Conservation (phyloP, 495 filamentous ascomycete genomes). For the Penicillium canariense region DNA sequence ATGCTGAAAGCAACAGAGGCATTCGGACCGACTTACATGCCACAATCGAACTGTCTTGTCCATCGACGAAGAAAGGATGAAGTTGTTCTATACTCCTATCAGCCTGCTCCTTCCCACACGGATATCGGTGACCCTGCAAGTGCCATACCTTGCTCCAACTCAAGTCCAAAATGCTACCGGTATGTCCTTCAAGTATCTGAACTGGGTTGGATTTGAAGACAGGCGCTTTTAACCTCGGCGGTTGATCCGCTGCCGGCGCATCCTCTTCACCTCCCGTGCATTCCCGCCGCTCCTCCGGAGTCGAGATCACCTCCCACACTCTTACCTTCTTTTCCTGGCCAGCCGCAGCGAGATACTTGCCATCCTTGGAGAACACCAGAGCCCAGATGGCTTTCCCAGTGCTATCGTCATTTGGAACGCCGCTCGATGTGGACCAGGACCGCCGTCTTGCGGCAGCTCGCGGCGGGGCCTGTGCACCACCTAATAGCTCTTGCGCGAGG, state of each 20-base stretch:
- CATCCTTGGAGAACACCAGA: slow-evolving; percentile 89
- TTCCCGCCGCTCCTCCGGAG: slow-evolving; percentile 68
- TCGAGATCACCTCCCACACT: slow-evolving; percentile 87
- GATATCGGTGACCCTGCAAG: background rate
- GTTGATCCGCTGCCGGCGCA: slow-evolving; percentile 40
- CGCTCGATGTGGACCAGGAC: slow-evolving; percentile 24
- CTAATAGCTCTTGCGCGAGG: slow-evolving; percentile 76
- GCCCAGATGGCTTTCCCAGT: slow-evolving; percentile 75
- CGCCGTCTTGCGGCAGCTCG: slow-evolving; percentile 26
- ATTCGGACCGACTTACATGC: slow-evolving; percentile 84
- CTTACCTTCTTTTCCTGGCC: slow-evolving; percentile 85
- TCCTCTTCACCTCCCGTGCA: slow-evolving; percentile 71
- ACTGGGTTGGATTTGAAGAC: slow-evolving; percentile 81
- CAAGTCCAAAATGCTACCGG: slow-evolving; percentile 81
- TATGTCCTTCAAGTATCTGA: slow-evolving; percentile 81
- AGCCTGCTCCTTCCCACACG: background rate
- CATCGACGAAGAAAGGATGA: slow-evolving; percentile 94
- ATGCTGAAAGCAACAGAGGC: slow-evolving; percentile 93
- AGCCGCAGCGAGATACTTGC: slow-evolving; percentile 83
- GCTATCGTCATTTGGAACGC: slow-evolving; percentile 36
- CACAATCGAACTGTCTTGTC: slow-evolving; percentile 96
- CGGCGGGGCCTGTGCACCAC: slow-evolving; percentile 25
- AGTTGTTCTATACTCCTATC: slow-evolving; percentile 68
- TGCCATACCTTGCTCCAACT: slow-evolving; percentile 87
- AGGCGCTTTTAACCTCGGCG: slow-evolving; percentile 71